Base-by-base conservation (phyloP, 768 basidiomycete species). In the Xerocomus potaroensis region DNA sequence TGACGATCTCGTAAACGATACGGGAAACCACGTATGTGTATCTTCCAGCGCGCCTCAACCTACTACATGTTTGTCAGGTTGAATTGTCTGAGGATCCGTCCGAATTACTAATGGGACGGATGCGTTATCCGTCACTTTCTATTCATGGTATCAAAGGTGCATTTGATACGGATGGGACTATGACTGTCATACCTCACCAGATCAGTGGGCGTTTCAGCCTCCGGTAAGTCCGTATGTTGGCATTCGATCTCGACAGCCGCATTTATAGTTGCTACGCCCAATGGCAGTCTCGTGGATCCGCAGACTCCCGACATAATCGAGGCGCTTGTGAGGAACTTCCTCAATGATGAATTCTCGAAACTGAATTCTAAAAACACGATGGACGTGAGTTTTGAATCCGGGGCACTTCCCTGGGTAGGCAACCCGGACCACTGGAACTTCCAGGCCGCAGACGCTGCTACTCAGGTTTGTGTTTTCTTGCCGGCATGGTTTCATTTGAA, bases 321-420 rank as follows among this genome's bases (percentile, higher is more conserved):
- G 45, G 73, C 76, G 4, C 70, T 87, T 35, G 91, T 93, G 21
- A 57, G 72, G 27, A 66, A 72, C 12, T 89, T 86, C 67, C 63
- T 95, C 45, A 47, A 81, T 44, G 69, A 68, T 9, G 87, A 91
- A 67, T 95, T 95, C 57, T 78, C 76, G 9, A 87, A 88, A 67
- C 77, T 94, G 18, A 75, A 77, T 36, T 83, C 76, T 54, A 90
- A 90, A 80, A 91, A 86, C 73, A 83, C 67, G 14, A 6, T 24
- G 21, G 8, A 14, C 6, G 22, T 37, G 12, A 22, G 7, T 22
- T 18, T 14, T 8, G 21, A 15, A 15, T 21, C 4, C 22, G 18
- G 7, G 8, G 33, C 33, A 7, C 7, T 10, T 10, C 22, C 36
- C 21, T 37, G 22, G 36, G 36, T 23, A 7, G 22, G 36, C 2